phyloP scores from a whole-genome alignment of 169 alveolate genomes.

The Toxoplasma gondii region DNA sequence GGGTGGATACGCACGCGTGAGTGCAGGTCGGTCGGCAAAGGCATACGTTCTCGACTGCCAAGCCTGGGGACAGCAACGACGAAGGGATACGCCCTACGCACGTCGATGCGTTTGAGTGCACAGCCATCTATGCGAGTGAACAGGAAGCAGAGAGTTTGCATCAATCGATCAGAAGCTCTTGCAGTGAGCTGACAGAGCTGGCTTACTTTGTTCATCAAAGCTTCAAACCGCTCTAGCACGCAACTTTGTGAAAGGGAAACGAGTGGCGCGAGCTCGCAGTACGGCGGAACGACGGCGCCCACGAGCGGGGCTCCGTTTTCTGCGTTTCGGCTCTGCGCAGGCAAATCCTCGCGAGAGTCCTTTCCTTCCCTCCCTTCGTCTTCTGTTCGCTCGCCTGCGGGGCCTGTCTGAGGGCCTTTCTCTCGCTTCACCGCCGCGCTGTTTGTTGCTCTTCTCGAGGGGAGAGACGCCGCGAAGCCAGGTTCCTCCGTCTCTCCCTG shows the following conservation, averaged over 20 bases:
- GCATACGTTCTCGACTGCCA: no score
- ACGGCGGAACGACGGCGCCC: slow-evolving; percentile 61
- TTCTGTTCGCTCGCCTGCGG: neutral
- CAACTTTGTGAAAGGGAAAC: slow-evolving; percentile 30
- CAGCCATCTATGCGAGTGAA: no score
- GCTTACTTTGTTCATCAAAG: slow-evolving; percentile 50
- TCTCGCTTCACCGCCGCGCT: neutral
- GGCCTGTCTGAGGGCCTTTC: no score
- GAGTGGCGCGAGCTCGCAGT: slow-evolving; percentile 70
- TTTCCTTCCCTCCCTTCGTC: neutral
- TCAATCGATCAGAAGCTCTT: no score
- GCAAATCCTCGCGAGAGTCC: neutral
- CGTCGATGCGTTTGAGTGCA: no score
- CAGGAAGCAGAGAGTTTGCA: no score
- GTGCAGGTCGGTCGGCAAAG: no score
- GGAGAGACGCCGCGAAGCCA: neutral
- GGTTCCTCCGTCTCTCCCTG: neutral
- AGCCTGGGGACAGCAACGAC: no score
- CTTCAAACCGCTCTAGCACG: slow-evolving; percentile 56
- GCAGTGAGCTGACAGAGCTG: neutral
- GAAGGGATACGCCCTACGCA: no score
- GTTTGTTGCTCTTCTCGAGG: neutral
- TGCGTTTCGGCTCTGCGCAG: neutral
- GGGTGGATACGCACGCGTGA: no score
- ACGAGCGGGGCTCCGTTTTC: neutral